A percentile compares a stretch with the other conserved stretches of the same genome.
These are phyloP conservation scores for Ogataea nitratoaversa DNA, from an alignment of 805 yeast genomes.

Conservation along the genomic window DNA sequence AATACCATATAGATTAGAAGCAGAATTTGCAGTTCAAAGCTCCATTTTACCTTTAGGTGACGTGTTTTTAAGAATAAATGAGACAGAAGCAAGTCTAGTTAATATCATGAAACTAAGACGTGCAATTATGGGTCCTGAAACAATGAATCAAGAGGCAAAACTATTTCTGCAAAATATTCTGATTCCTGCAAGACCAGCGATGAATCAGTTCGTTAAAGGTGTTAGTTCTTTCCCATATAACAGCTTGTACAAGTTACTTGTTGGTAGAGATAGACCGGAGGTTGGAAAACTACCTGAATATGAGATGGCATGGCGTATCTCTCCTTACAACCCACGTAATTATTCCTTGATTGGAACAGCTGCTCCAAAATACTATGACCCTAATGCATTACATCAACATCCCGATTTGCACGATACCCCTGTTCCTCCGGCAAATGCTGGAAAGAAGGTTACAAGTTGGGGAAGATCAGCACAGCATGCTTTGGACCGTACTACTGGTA, in stretches of 20 bases:
- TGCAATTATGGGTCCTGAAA: slow-evolving; percentile 25
- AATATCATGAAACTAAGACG: slow-evolving; percentile 44
- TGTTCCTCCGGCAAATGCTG: slow-evolving; percentile 11
- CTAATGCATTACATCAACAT: slow-evolving; percentile 28
- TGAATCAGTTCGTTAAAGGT: slow-evolving; percentile 85
- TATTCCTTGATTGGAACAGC: slow-evolving; percentile 22
- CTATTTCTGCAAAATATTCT: slow-evolving; percentile 66
- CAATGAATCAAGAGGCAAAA: slow-evolving; percentile 40
- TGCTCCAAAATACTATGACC: slow-evolving; percentile 31
- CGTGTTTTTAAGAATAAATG: slow-evolving; percentile 50
- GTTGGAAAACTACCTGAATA: slow-evolving; percentile 45
- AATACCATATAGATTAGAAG: slow-evolving; percentile 39
- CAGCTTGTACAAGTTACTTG: slow-evolving; percentile 63
- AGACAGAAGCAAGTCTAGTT: slow-evolving; percentile 50
- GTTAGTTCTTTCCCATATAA: slow-evolving; percentile 51
- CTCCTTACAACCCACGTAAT: slow-evolving; percentile 34
- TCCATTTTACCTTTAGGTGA: slow-evolving; percentile 45
- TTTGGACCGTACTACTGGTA: slow-evolving; percentile 22
- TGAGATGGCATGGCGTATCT: slow-evolving; percentile 46
- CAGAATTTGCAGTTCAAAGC: slow-evolving; percentile 39
- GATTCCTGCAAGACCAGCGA: slow-evolving; percentile 75
- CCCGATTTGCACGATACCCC: slow-evolving; percentile 20
- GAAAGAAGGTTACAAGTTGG: slow-evolving; percentile 18
- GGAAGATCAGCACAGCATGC: slow-evolving; percentile 18
- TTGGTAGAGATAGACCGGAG: slow-evolving; percentile 67